Base-by-base conservation (phyloP, 1,139 yeast species). In the Taiozyma sp. region DNA sequence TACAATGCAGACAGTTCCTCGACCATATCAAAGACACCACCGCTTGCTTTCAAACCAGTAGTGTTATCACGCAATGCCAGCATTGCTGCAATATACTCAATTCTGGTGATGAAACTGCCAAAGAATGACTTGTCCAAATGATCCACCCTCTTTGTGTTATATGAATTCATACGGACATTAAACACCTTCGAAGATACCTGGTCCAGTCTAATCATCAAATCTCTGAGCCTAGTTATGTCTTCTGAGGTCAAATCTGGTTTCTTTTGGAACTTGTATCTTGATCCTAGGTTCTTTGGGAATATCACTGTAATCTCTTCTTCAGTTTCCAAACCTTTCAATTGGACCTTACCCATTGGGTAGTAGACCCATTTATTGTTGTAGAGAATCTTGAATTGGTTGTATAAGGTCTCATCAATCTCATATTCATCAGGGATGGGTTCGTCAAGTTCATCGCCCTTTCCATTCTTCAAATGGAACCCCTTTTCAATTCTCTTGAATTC, bases 251-350 rank as follows among this genome's bases (percentile, higher is more conserved):
- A 29, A 56, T 61, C 58, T 49, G 65, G 54, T 48, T 61, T 54
- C 51, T 63, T 54, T 48, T 65, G 52, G 57, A 69, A 68, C 38
- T 65, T 66, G 54, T 65, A 67, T 58, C 97, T 76, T 13, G 86
- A 74, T 16, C 76, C 76, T 53, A 93, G 72, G 44, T 75, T 73
- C 54, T 76, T 75, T 2, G 98, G 96, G 70, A 85, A 92, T 0
- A 83, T 83, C 50, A 91, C 76, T 13, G 96, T 87, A 38, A 95
- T 84, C 46, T 79, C 78, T 65, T 95, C 99, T 1, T 96, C 96
- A 41, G 92, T 86, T 78, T 95, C 99, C 42, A 95, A 76, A 28
- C 99, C 99, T 69, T 95, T 93, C 62, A 95, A 75, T 66, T 91
- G 91, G 64, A 83, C 83, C 64, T 92, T 97, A 30, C 99, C 99